Evolutionary conservation across 768 basidiomycete genomes (phyloP), one percentile per base, ranked within the genome.

Genomic region (Boletus bicolor): DNA sequence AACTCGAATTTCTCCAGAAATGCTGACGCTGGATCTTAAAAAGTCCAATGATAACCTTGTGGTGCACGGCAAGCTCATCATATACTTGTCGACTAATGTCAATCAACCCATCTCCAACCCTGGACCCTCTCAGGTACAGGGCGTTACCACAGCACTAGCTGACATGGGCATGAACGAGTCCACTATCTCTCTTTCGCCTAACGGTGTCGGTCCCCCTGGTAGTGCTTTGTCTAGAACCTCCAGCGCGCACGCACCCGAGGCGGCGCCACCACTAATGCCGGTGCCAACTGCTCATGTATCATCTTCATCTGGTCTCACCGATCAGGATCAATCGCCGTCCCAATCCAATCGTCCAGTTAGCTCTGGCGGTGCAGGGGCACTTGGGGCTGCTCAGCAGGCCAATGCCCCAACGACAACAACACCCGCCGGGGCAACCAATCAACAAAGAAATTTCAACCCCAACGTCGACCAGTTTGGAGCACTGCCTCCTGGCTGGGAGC

Each of bases 21-120:
- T 97, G 87, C 82, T 98, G 48, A 98, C 96, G 1, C 72, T 95
- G 62, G 97, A 98, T 68, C 77, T 99, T 65, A 97, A 98, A 78
- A 96, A 96, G 74, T 98, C 95, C n/a, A 97, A 96, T 64, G 97
- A 99, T 73, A 95, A 97, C 69, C 84, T 97, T 28, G 91, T 94
- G 46, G 97, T 99, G 4, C 94, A 98, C 67, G 97, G 97, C 45
- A 98, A 98, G 75, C 83, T 99, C 62, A 95, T 98, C 71, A 84
- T 98, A 62, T 94, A 96, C 73, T 82, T 99, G 37, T 95, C 93
- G 17, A 98, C 97, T 47, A 95, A 98, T 68, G 79, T 91, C 68
- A 82, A 75, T 55, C 84, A 87, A 62, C 91, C 93, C 36, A 92
- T 95, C 63, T 78, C 82, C 62, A 94, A 92, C 70, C 86, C 91